Evolutionary conservation across 805 yeast species (phyloP), one percentile per base, ranked within the genome.

Genomic region (Saccharomycopsis vini): DNA sequence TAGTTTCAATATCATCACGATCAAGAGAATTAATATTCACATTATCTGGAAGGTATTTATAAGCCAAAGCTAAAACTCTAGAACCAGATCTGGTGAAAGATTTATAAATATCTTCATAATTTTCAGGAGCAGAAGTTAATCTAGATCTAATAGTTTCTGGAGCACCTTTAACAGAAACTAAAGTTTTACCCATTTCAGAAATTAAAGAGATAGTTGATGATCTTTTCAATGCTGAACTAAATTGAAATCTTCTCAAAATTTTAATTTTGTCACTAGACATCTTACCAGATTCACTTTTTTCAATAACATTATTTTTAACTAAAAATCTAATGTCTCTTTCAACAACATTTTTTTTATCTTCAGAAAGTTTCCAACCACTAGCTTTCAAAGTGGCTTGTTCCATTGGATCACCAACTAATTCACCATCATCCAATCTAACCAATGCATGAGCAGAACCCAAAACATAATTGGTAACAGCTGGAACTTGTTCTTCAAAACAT

Each of bases 331-430:
- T 51, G 34, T 60, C 57, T 60, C 77, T 74, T 49, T 71, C 73
- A 36, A 83, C 82, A 41, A 72, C 62, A 58, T 88, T 95, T 52
- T 87, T 84, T 41, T 40, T 49, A 28, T 28, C 6, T 44, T 71
- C 73, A 43, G 82, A 85, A 51, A 92, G 81, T 33, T 68, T 70
- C 96, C 97, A 92, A 24, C 79, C 77, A 46, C 92, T 75, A 34
- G 95, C 90, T 53, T 79, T 80, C 54, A 92, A 69, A 42, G 98
- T 92, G 22, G 94, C 96, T 64, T 88, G 87, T 66, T 92, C 98
- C 97, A 92, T 90, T 51, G 98, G 97, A 59, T 92, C 98, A 64
- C 98, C 98, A 49, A 92, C 98, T 54, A 89, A 77, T 50, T 92
- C 97, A 55, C 97, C 98, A 60, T 89, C 95, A 56, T 92, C 97